phyloP scores from a whole-genome alignment of 2,329 filamentous ascomycete species.

The Ophiocordyceps australis region DNA sequence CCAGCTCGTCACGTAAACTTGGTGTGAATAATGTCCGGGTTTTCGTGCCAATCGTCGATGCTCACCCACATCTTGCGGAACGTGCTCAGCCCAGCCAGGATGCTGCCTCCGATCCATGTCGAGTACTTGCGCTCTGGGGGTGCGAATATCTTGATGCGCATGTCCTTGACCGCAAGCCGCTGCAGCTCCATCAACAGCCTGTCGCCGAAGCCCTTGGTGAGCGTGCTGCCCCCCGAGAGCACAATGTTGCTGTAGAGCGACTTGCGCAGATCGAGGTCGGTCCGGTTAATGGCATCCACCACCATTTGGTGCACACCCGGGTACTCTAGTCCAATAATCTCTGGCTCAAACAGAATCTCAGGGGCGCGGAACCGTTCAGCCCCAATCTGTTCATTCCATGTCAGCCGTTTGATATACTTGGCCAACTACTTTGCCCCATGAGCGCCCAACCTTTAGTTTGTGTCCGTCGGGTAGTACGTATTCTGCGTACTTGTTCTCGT shows the following conservation, averaged over 20 bases:
- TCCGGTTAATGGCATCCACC: conserved; percentile 86
- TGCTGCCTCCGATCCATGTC: conserved; percentile 97
- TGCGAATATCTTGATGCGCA: conserved; percentile 98
- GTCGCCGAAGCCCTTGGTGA: conserved; percentile 95
- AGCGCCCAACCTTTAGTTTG: conserved; percentile 63
- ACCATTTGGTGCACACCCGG: conserved; percentile 96
- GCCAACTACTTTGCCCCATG: neutral
- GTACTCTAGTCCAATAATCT: conserved; percentile 93
- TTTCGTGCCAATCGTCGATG: conserved; percentile 99
- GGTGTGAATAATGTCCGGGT: conserved; percentile 95
- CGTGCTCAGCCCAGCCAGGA: conserved; percentile 87
- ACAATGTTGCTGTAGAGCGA: conserved; percentile 93
- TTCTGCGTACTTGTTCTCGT: conserved; percentile 62
- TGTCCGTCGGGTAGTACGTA: conserved; percentile 86
- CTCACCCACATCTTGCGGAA: conserved; percentile 99
- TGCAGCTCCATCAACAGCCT: conserved; percentile 83
- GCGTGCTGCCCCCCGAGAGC: conserved; percentile 82
- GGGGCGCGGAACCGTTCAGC: conserved; percentile 89
- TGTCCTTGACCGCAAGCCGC: conserved; percentile 88
- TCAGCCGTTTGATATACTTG: no score
- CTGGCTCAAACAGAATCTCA: conserved; percentile 94
- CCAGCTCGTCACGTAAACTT: conserved; percentile 96
- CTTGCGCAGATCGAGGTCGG: conserved; percentile 90
- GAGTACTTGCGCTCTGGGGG: conserved; percentile 96
- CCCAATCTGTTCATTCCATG: conserved; percentile 42